Conservation (phyloP, 2,329 filamentous ascomycete genomes). For the Verticillium tricorpus region DNA sequence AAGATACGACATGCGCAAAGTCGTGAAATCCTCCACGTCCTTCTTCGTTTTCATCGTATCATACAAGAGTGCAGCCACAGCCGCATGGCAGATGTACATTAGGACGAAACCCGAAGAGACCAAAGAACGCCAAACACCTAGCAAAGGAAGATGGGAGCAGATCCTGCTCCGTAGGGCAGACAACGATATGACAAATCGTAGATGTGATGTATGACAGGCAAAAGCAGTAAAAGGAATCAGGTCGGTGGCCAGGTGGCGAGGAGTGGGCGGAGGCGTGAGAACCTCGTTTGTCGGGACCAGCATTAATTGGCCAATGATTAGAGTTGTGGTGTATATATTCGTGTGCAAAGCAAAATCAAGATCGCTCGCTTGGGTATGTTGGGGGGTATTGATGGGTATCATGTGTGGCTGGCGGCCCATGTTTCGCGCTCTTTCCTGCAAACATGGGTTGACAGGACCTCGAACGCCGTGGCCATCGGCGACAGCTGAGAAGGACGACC, state of each 20-base stretch:
- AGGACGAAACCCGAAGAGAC: background rate
- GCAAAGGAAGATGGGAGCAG: background rate
- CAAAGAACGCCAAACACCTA: background rate
- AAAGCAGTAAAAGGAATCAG: background rate
- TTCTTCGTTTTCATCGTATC: background rate
- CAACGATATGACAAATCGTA: background rate
- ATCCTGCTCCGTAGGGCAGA: background rate
- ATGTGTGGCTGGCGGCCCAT: background rate
- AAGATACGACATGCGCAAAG: background rate
- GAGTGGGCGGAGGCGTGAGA: background rate
- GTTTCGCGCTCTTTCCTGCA: background rate
- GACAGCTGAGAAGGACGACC: background rate
- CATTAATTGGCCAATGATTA: background rate
- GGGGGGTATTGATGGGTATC: conserved; percentile 2
- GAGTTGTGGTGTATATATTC: background rate
- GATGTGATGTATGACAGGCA: background rate
- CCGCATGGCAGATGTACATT: background rate
- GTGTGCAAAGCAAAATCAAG: conserved; percentile 3
- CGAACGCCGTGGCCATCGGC: background rate
- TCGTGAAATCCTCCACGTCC: background rate
- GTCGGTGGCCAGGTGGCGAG: background rate
- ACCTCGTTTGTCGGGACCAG: background rate
- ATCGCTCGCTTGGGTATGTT: conserved; percentile 3
- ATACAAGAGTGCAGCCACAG: background rate
- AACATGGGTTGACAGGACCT: background rate